Base-by-base conservation (phyloP, 495 filamentous ascomycete species). In the Podospora tetraspora region DNA sequence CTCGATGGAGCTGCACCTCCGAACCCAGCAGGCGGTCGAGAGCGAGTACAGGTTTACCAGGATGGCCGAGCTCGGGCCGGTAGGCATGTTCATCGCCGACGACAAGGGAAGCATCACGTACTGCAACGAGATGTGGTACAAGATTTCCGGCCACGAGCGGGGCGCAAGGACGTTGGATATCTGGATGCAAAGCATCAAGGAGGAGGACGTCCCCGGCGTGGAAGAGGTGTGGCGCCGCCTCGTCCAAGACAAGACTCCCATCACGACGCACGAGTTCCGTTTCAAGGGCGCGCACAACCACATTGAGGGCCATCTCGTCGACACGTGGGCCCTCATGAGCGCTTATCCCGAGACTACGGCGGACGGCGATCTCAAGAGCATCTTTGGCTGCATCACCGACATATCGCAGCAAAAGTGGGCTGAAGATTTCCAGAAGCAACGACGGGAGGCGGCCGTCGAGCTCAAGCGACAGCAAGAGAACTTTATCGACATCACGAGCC, bases 401-500 rank as follows among this genome's bases (percentile, higher is more conserved):
- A 84, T 83, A 64, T 81, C 81, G 37, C 85, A 89, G 67, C 85
- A 86, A 70, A 86, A 87, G 63, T 82, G 86, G 70, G 87, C 88
- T 22, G 87, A 90, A 71, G 84, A 84, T 64, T 82, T 89, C 34
- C 88, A 90, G 73, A 89, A 84, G 71, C 81, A 82, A 57, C 82
- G 86, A 68, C 79, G 86, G 32, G 81, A 85, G 69, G 88, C 87
- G 73, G 90, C 87, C 6, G 83, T 90, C 61, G 87, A 88, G 68
- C 83, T 85, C 57, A 90, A 91, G 73, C 79, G 85, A 43, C 86
- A 90, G 68, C 88, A 91, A 69, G 89, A 94, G 73, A 93, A 92
- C 68, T 96, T 94, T 76, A 94, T 95, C 72, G 92, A 94, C 75
- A 94, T 93, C 69, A 93, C 90, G 8, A 92, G 89, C 69, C 92